phyloP scores from a whole-genome alignment of 306 rosid species.

The Parietaria judaica region DNA sequence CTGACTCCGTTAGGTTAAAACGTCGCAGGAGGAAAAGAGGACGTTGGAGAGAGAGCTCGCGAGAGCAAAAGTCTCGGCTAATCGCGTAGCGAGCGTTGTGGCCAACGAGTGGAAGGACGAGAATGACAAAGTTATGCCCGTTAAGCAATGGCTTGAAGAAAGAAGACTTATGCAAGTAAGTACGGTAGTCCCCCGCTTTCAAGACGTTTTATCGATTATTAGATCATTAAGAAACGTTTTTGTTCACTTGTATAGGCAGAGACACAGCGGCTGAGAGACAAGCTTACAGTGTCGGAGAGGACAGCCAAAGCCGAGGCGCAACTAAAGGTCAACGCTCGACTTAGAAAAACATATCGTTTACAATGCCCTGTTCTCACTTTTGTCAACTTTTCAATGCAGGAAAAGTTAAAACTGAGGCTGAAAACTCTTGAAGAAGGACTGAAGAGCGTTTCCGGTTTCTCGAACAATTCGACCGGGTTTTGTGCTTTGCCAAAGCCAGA shows the following conservation, averaged over 20 bases:
- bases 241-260: slow-evolving; percentile 42
- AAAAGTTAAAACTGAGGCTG: slow-evolving; percentile 76
- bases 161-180: slow-evolving; percentile 77
- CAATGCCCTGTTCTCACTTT: neutral
- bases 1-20: slow-evolving; percentile 7
- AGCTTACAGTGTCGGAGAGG: slow-evolving; percentile 70
- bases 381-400: slow-evolving; percentile 33
- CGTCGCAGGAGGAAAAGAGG: slow-evolving; percentile 75
- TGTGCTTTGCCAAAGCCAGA: slow-evolving; percentile 43
- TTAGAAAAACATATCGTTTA: neutral
- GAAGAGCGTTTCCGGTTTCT: slow-evolving; percentile 38
- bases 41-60: slow-evolving; percentile 87
- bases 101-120: slow-evolving; percentile 98
- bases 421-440: slow-evolving; percentile 83
- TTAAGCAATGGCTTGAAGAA: slow-evolving; percentile 91
- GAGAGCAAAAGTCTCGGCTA: slow-evolving; percentile 71
- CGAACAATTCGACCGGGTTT: slow-evolving; percentile 30
- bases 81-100: slow-evolving; percentile 70
- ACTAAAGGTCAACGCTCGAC: slow-evolving; percentile 50
- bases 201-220: neutral
- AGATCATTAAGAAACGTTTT: neutral
- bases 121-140: slow-evolving; percentile 85
- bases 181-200: neutral
- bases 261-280: slow-evolving; percentile 80
- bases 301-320: slow-evolving; percentile 93